Base-by-base conservation (phyloP, 1,284 basidiomycete species). In the Anthracocystis walkeri region DNA sequence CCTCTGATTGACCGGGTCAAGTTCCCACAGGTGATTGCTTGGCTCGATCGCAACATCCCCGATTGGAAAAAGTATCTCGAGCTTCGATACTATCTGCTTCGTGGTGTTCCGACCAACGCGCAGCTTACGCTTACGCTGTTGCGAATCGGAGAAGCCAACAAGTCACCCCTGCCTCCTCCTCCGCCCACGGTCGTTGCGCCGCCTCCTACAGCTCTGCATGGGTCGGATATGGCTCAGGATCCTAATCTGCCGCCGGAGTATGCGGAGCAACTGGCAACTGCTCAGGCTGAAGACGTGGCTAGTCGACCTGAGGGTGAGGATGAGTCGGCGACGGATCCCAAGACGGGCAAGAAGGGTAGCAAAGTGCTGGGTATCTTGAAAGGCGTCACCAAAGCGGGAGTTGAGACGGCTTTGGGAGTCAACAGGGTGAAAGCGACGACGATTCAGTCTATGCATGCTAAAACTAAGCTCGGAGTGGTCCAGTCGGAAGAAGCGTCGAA, bases 91-190 rank as follows among this genome's bases (percentile, higher is more conserved):
- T 87, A 88, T 3, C 74, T 90, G 41, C 80, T 89, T 18, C 87
- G 85, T 23, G 86, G 88, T 11, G 88, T 89, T 0, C 89, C 89
- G 3, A 90, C 89, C 50, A 88, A 90, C 69, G 88, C 89, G 5
- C 89, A 90, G 71, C 86, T 90, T 42, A 88, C 88, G 0, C 81
- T 90, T 4, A 88, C 89, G 33, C 79, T 90, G 31, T 81, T 89
- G 3, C 86, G 89, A 16, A 86, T 89, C 29, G 87, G 86, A 7
- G 89, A 89, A 72, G 85, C 84, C 0, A 82, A 83, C 40, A 86
- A 87, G 58, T 79, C 85, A 0, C 88, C 88, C 0, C 76, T 89
- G 4, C 88, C 88, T 1, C 87, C 87, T 1, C 87, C 88, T 7
- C 87, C 87, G 14, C 73, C 82, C 0, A 42, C 84, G 2, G 75